Evolutionary conservation across 371 early-diverging fungal genomes (phyloP), one percentile per base, ranked within the genome.

Genomic region (Syncephalastrum racemosum): DNA sequence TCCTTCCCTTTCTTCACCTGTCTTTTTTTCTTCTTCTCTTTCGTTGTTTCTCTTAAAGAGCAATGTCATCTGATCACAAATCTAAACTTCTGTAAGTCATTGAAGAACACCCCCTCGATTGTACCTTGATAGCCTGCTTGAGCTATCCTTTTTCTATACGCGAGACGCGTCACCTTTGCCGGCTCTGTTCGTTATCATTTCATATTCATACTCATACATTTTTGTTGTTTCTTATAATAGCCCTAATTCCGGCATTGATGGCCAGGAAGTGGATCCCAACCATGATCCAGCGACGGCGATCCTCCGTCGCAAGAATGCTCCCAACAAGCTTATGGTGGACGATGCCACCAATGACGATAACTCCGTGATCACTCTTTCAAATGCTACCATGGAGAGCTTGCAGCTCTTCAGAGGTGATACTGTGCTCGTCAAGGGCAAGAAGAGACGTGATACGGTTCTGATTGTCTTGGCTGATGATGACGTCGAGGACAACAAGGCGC

Each of bases 341-440:
- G 98, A 97, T 68, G 94, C 96, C 46, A 89, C 86, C 58, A 94
- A 91, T 68, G 98, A 97, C 73, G 98, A 98, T 71, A 97, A 95
- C 83, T 97, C 98, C 23, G 93, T 97, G 39, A 86, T 91, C 59
- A 81, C 89, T 25, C 78, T 98, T 56, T 90, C 89, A n/a, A 86
- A 92, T 27, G 92, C 89, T 39, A 96, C 97, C 48, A 93, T 98
- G 88, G 98, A 98, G 64, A 81, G 74, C 54, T 85, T 98, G 57
- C 86, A 88, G 50, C 87, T 98, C 49, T 98, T 97, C 83, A 81
- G 87, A 67, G 96, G 98, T 55, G 98, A 98, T 69, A 95, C 94
- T 59, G 91, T 99, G 40, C 74, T 95, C 47, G 79, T 99, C 61
- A 96, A 97, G 81, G 99, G 99, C 63, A 99, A 99, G 83, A 96